Evolutionary conservation across 192 early-diverging fungal genomes (phyloP).

Genomic region (Coemansia sp.): DNA sequence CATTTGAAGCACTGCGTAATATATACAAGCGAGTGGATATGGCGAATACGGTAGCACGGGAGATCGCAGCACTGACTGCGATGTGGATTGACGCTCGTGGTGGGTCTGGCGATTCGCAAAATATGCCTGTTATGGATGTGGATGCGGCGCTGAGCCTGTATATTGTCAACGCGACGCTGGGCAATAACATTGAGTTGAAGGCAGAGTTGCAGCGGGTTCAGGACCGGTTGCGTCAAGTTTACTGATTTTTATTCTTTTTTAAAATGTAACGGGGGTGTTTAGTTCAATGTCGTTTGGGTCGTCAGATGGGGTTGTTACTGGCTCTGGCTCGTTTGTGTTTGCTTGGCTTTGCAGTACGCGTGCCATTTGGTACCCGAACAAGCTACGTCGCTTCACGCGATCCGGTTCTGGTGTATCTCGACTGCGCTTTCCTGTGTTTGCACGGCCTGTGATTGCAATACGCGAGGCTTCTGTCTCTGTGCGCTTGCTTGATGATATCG

Average conservation of each 20-base stretch:
- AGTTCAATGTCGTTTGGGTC: constrained; percentile 9
- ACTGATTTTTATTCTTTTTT: constrained; percentile 24
- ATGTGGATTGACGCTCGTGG: constrained; percentile 30
- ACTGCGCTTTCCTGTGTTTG: background rate
- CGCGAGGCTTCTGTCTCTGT: no score
- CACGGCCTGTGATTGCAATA: no score
- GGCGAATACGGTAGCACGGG: constrained; percentile 23
- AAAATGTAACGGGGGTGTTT: background rate
- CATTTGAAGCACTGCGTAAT: constrained; percentile 41
- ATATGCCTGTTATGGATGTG: constrained; percentile 38
- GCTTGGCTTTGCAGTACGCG: constrained; percentile 1
- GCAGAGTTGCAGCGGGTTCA: constrained; percentile 46
- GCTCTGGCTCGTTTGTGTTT: no score
- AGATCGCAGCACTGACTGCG: constrained; percentile 19
- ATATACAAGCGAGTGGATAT: constrained; percentile 7
- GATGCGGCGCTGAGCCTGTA: constrained; percentile 55
- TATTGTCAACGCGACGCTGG: constrained; percentile 42
- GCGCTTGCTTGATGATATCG: no score
- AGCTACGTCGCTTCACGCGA: constrained; percentile 16
- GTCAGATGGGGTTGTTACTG: no score
- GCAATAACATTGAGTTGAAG: constrained; percentile 32
- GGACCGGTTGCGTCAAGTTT: constrained; percentile 39
- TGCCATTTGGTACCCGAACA: constrained; percentile 39
- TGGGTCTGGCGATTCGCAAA: background rate
- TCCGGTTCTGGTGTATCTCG: no score